A percentile compares a stretch with the other conserved stretches of the same genome.
Conservation (phyloP, 371 early-diverging fungal genomes). For the Mucor sp. region DNA sequence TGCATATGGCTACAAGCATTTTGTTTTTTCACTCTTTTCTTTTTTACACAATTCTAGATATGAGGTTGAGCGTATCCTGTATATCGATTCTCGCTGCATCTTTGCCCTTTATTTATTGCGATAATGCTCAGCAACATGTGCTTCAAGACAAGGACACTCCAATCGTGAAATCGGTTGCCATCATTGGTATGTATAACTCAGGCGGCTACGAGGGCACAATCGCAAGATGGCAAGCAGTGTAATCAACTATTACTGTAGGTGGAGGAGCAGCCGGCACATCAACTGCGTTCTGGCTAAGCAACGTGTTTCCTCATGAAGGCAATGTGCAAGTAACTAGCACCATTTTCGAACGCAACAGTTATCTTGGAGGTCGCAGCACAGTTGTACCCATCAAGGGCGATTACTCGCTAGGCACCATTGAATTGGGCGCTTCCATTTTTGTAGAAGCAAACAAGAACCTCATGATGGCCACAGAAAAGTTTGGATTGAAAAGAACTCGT, state of each 20-base stretch:
- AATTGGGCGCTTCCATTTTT: constrained; percentile 68
- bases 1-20: too few species aligned
- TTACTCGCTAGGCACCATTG: constrained; percentile 39
- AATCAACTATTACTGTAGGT: constrained; percentile 28
- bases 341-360: constrained; percentile 52
- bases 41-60: background rate
- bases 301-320: constrained; percentile 39
- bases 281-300: constrained; percentile 57
- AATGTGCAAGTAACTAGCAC: constrained; percentile 38
- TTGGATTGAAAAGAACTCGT: constrained; percentile 43
- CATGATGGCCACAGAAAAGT: constrained; percentile 53
- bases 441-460: constrained; percentile 60
- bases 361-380: constrained; percentile 60
- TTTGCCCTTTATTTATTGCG: background rate
- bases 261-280: constrained; percentile 69
- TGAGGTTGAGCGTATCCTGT: background rate
- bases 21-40: too few species aligned
- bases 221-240: background rate
- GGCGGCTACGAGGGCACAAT: background rate
- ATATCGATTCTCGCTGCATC: background rate
- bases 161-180: constrained; percentile 23
- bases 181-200: constrained; percentile 17
- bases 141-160: constrained; percentile 5
- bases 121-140: constrained; percentile 3
- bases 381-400: constrained; percentile 46